Conservation (phyloP, 805 yeast genomes). For the Candida silvatica region DNA sequence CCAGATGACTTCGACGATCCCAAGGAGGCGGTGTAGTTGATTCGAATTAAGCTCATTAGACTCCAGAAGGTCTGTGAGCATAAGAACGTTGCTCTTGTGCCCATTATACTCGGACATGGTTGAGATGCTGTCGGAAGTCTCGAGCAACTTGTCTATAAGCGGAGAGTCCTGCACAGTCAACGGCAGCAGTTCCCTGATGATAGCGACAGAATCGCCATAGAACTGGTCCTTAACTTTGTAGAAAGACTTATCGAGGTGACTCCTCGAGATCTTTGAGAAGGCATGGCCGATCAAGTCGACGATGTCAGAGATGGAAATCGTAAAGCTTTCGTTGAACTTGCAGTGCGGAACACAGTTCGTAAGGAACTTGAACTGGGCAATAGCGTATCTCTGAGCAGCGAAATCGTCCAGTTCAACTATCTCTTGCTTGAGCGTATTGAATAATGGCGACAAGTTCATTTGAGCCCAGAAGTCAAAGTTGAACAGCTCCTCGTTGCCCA, state of each 20-base stretch:
- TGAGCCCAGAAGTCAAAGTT: conserved; percentile 20
- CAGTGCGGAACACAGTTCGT: conserved; percentile 15
- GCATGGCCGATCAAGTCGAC: conserved; percentile 10
- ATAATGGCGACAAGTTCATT: conserved; percentile 15
- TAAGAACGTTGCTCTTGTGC: conserved; percentile 9
- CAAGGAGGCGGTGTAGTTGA: conserved; percentile 18
- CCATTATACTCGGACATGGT: conserved; percentile 6
- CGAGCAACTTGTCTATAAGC: conserved; percentile 6
- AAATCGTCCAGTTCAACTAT: conserved; percentile 9
- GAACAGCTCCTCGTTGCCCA: conserved; percentile 12
- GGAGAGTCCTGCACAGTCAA: conserved; percentile 3
- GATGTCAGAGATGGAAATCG: conserved; percentile 7
- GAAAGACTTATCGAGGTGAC: conserved; percentile 21
- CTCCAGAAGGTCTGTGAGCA: conserved; percentile 7
- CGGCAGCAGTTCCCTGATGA: conserved; percentile 9
- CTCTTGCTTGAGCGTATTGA: conserved; percentile 8
- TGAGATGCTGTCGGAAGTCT: conserved; percentile 7
- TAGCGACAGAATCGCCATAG: conserved; percentile 20
- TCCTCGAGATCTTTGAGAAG: conserved; percentile 12
- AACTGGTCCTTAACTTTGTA: conserved; percentile 36
- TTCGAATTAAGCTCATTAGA: conserved; percentile 7
- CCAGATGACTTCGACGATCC: conserved; percentile 45
- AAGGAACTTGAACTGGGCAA: conserved; percentile 18
- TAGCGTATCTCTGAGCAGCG: conserved; percentile 13
- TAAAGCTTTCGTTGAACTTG: conserved; percentile 16